Evolutionary conservation across 1,284 basidiomycete genomes (phyloP), one percentile per base, ranked within the genome.

Genomic region (Pseudozyma sp.): DNA sequence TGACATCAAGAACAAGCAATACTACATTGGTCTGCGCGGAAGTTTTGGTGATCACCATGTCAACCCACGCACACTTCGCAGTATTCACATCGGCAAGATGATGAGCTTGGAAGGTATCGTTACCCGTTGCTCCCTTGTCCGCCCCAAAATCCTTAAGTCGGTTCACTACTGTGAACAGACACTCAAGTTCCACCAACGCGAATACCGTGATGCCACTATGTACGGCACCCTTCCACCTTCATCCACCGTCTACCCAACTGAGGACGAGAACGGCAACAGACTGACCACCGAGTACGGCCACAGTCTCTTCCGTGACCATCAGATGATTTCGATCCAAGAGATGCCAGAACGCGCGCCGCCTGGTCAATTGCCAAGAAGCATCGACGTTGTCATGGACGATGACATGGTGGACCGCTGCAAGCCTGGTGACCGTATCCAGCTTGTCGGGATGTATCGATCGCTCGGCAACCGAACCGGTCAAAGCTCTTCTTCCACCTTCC

Each of bases 41-140:
- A 96, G 93, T n/a, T 99, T 99, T 85, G 97, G 97, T 51, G 95
- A 98, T 86, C 94, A 99, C 85, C 95, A 98, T 86, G 93, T 96
- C 86, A 98, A 93, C 86, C 97, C 97, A 45, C 89, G 97, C 10
- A 96, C 94, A 11, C 89, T 99, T 42, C 90, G 92, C 67, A 92
- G 94, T 51, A 88, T 90, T 64, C 92, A 97, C 86, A 90, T 99
- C 35, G 94, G 95, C 58, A 95, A 92, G 86, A 94, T 99, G 93
- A 93, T 99, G 82, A 95, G 92, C 43, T 86, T 99, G 34, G 97
- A 99, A 87, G 97, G 97, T 38, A 99, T 99, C 83, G 94, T 99
- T 65, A 99, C 97, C 2, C 90, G 96, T 71, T 99, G 88, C 86
- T 98, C 95, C 11, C 91, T 99, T 63, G 97, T 99, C 51, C 92